Evolutionary conservation across 2,329 filamentous ascomycete genomes (phyloP), one percentile per base, ranked within the genome.

Genomic region (Beauveria bassiana): DNA sequence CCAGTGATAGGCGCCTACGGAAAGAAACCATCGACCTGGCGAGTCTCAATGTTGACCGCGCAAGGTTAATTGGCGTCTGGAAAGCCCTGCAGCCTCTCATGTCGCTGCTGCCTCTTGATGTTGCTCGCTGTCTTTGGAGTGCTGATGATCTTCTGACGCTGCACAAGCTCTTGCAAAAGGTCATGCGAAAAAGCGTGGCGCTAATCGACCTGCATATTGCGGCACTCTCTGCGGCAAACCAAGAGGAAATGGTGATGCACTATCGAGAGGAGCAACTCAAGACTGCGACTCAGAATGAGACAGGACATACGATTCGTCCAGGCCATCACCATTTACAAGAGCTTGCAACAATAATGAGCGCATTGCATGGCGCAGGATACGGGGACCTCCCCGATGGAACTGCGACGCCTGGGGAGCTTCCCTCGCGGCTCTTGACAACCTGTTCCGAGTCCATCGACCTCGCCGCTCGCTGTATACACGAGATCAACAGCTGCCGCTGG

Each of bases 51-150:
- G 65, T 65, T 0, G 65, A 62, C 2, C 68, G 66, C 38, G 57
- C 52, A 1, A 63, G 68, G 16, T 69, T 73, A 24, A 73, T 79
- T 7, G 68, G 61, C 0, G 60, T 67, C 0, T 77, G 75, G 61
- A 77, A 75, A 47, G 68, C 68, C 0, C 70, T 76, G 47, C 71
- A 75, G 9, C 75, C 76, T 0, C 65, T 71, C 0, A 57, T 80
- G 0, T 73, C 67, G 0, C 81, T 81, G 55, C 66, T 81, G 0
- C 77, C 76, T 0, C 66, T 81, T 1, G 79, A 81, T 62, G 71
- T 80, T 34, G 79, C 78, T 0, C 68, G 76, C 3, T 74, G 78
- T 3, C 68, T 73, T 2, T 81, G 79, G 79, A 74, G 69, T 14
- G 69, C 79, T 1, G 73, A 76, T 5, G 77, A 81, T n/a, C 69